Base-by-base conservation (phyloP, 441 rosid genomes). In the Cnidoscolus chayamansa region DNA sequence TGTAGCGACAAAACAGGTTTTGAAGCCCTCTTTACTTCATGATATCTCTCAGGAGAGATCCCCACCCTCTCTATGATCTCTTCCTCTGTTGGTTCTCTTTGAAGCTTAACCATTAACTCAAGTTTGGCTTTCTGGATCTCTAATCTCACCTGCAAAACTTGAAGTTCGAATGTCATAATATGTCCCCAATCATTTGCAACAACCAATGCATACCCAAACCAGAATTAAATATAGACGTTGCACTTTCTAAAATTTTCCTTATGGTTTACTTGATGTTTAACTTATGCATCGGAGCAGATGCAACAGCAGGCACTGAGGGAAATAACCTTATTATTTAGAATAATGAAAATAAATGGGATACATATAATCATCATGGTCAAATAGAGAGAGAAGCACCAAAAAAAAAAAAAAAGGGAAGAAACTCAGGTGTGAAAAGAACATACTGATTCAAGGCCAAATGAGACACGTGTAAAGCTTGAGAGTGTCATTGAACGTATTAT, bases 361-460 rank as follows among this genome's bases (percentile, higher is more conserved):
- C 9, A 62, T 47, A 68, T 25, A 55, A 45, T 37, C 54, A 70
- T 48, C 63, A 63, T 31, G 60, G 20, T 56, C 30, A 65, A 13
- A 63, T 30, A 30, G 1, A 30, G 40, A 25, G 9, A 58, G 10
- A 40, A 40, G 45, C 0, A 6, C 37, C 11, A 16, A 35, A 71
- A 63, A 40, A 40, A 40, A 37, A 17, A 16, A 43, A 71, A 65
- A 37, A 9, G 56, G 20, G 43, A 65, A n/a, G 30, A 69, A 31
- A 60, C 47, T 59, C 6, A 35, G 69, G 72, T 61, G 53, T 10
- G 70, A 72, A 54, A 19, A 70, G 32, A 67, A 79, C 76, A 37
- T 89, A 91, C 98, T 53, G 97, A 87, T 79, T 94, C 93, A 32
- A 94, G 93, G 76, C 98, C 94, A 77, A 87, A 94, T 9, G 98